Base-by-base conservation (phyloP, 768 basidiomycete species). In the Agaricus subrufescens region DNA sequence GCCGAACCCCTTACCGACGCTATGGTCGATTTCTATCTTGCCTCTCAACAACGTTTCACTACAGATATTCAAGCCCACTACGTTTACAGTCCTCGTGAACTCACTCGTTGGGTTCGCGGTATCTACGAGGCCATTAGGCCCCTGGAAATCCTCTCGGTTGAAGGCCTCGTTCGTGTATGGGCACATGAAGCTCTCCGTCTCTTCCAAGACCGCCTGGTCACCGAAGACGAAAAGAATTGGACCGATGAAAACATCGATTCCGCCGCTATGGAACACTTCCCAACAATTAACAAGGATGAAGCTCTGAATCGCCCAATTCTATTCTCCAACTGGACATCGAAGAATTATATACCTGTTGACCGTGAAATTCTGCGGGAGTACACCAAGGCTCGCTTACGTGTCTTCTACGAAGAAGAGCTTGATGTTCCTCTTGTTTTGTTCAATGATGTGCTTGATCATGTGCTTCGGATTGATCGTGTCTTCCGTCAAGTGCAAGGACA, bases 271-370 rank as follows among this genome's bases (percentile, higher is more conserved):
- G 80, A 86, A 58, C 87, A 97, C 69, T 99, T 99, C 86, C 95
- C 94, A 0, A 94, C 90, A 2, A 89, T 97, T 69, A 85, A 91
- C 67, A 80, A 80, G 42, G 85, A 87, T 26, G 94, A 97, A 66
- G 94, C 97, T 1, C 80, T 99, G 27, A 71, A 62, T 31, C 84
- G 97, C 14, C 97, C 97, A 0, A 94, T 99, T 62, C 74, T 99
- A 38, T 99, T 94, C 79, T 98, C 97, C 23, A 98, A 98, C 69
- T 99, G 97, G 97, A 98, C 96, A 1, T 95, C 96, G 9, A 94
- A 95, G 73, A 75, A 98, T 66, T 98, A 98, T 69, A 85, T 98
- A 46, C 87, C 97, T 2, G 96, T 99, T 45, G 92, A 97, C 59
- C 84, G 97, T 49, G 96, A 97, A 63, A 78, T 83, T 34, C 83